Evolutionary conservation across 2,329 filamentous ascomycete species (phyloP).

Genomic region (Elsinoe arachidis): DNA sequence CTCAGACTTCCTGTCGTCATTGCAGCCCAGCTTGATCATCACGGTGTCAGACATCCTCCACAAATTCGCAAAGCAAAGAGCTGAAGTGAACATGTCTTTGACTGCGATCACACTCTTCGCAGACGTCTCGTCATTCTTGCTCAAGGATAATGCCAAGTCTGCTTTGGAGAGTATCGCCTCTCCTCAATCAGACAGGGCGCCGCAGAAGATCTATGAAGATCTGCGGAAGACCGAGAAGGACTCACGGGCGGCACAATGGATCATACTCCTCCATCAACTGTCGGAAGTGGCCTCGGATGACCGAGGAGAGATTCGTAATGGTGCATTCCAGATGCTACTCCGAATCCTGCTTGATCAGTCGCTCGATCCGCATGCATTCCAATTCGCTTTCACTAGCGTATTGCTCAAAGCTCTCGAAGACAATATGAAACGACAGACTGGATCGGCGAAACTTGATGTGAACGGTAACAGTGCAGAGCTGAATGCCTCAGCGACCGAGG

Average conservation of each 20-base stretch:
- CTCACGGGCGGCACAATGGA: conserved; percentile 67
- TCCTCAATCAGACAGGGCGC: conserved; percentile 4
- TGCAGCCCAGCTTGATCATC: conserved; percentile 63
- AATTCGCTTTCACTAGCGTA: conserved; percentile 69
- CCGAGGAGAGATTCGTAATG: conserved; percentile 69
- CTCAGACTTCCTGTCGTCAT: conserved; percentile 77
- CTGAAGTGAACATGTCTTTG: conserved; percentile 90
- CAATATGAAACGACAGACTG: conserved; percentile 16
- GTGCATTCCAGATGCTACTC: conserved; percentile 82
- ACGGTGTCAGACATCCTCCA: conserved; percentile 79
- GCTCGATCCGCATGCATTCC: conserved; percentile 69
- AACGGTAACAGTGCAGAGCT: background rate
- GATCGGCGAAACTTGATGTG: conserved; percentile 19
- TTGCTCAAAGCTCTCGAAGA: conserved; percentile 63
- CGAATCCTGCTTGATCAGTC: conserved; percentile 86
- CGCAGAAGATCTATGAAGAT: conserved; percentile 12
- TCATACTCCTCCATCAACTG: conserved; percentile 63
- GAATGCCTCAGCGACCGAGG: conserved; percentile 41
- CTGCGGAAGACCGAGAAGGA: conserved; percentile 37
- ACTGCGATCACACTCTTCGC: conserved; percentile 93
- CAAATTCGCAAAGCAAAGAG: conserved; percentile 78
- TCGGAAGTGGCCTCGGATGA: conserved; percentile 64
- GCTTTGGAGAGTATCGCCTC: conserved; percentile 25
- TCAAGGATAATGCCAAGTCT: conserved; percentile 38
- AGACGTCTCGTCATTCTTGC: conserved; percentile 84